Conservation (phyloP, 768 basidiomycete genomes). For the Cystobasidium onofrii region DNA sequence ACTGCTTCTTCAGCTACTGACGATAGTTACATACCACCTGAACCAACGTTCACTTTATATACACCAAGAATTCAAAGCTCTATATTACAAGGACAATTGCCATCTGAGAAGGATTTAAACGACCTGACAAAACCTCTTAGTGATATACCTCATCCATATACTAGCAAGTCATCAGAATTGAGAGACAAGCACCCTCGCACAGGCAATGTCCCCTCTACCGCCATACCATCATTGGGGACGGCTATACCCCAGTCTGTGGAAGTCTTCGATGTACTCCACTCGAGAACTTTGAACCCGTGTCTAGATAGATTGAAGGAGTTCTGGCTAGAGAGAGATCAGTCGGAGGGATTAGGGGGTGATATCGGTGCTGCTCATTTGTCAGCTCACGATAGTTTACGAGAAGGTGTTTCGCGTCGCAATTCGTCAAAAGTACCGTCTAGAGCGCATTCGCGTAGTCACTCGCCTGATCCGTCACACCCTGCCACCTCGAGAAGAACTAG, state of each 20-base stretch:
- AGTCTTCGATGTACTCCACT: constrained; percentile 36
- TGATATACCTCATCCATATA: constrained; percentile 19
- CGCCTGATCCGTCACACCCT: constrained; percentile 11
- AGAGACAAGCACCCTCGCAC: neutral
- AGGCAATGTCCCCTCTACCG: neutral
- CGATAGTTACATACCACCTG: constrained; percentile 53
- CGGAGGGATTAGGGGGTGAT: constrained; percentile 36
- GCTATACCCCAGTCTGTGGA: neutral
- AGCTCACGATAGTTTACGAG: too few relatives aligned
- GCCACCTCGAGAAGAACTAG: constrained; percentile 13
- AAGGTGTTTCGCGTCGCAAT: neutral
- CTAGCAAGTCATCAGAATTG: constrained; percentile 14
- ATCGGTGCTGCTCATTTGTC: constrained; percentile 28
- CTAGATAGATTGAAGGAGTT: constrained; percentile 38
- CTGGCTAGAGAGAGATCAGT: constrained; percentile 38
- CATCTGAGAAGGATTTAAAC: constrained; percentile 14
- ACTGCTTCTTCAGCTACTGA: constrained; percentile 48
- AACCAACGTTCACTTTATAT: constrained; percentile 39
- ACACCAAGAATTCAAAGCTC: constrained; percentile 35
- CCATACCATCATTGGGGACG: neutral
- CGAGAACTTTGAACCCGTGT: constrained; percentile 33
- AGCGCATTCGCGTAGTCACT: neutral
- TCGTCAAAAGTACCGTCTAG: neutral
- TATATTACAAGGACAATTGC: neutral
- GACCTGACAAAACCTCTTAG: neutral